phyloP scores from a whole-genome alignment of 164 flowering plant genomes.

The Sextonia rubra region DNA sequence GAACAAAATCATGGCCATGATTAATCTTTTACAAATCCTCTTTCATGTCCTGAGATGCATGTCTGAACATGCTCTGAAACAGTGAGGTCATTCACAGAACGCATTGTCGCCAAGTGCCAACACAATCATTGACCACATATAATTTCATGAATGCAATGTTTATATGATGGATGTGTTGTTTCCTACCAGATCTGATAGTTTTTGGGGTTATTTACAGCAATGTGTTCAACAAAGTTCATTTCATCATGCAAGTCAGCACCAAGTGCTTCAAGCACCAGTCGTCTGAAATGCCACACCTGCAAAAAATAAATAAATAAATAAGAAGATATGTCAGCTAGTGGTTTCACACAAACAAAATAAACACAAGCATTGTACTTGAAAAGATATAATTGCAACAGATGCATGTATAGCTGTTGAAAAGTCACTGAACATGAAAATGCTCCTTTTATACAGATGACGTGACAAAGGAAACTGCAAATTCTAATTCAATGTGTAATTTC shows the following conservation, averaged over 20 bases:
- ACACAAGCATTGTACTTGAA: not conserved
- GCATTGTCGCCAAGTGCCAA: no score
- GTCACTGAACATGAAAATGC: not conserved
- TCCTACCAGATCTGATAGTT: constrained; percentile 94
- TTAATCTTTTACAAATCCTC: no score
- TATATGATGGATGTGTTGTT: constrained; percentile 2
- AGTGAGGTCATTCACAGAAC: no score
- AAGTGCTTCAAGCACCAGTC: constrained; percentile 66
- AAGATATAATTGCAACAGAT: not conserved
- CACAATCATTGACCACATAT: not conserved
- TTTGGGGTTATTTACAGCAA: constrained; percentile 64
- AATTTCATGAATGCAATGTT: not conserved
- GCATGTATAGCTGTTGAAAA: not conserved
- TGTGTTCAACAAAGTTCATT: constrained; percentile 47
- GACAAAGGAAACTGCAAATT: not conserved
- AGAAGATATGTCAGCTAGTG: not conserved
- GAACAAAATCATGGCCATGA: no score
- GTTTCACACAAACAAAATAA: not conserved
- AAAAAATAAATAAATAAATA: constrained; percentile 7
- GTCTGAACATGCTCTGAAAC: no score
- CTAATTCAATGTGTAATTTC: no score
- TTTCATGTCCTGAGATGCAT: no score
- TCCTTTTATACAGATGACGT: not conserved
- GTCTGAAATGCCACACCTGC: constrained; percentile 97
- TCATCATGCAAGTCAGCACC: constrained; percentile 55